These are phyloP conservation scores for Gymnopus androsaceus DNA, from an alignment of 1,284 basidiomycete species.

Conservation along the genomic window DNA sequence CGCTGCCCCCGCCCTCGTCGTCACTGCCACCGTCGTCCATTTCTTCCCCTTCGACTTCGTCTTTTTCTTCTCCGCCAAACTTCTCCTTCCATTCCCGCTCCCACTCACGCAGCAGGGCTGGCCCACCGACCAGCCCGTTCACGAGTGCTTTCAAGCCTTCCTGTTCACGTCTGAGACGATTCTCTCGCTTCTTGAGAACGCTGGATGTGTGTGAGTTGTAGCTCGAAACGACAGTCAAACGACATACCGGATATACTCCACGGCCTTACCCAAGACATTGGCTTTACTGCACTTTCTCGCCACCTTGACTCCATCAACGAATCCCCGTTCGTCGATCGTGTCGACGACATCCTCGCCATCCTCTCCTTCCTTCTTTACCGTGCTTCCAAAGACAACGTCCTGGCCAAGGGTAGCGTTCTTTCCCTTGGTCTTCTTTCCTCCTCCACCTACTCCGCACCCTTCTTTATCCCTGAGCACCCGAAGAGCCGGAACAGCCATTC, in stretches of 20 bases:
- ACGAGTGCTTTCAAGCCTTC: conserved; percentile 69
- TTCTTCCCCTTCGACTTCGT: conserved; percentile 63
- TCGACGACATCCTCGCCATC: conserved; percentile 42
- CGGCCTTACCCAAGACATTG: conserved; percentile 80
- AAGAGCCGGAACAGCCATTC: conserved; percentile 81
- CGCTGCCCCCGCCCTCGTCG: conserved; percentile 56
- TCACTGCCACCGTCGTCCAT: conserved; percentile 51
- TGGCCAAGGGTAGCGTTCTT: conserved; percentile 47
- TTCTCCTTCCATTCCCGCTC: conserved; percentile 69
- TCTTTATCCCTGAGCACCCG: conserved; percentile 61
- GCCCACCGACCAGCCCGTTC: conserved; percentile 68
- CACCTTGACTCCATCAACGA: conserved; percentile 80
- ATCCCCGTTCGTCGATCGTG: conserved; percentile 72
- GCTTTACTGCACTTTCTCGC: conserved; percentile 84
- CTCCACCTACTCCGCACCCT: conserved; percentile 28
- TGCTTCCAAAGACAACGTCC: conserved; percentile 31
- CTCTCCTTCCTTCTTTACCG: conserved; percentile 33
- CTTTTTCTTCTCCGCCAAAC: conserved; percentile 75
- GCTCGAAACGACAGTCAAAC: not conserved
- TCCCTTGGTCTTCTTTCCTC: conserved; percentile 44
- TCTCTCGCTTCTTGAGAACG: conserved; percentile 75
- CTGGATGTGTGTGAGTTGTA: conserved; percentile 30
- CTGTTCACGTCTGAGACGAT: conserved; percentile 69
- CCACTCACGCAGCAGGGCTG: conserved; percentile 69
- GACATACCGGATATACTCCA: conserved; percentile 70